phyloP scores from a whole-genome alignment of 192 early-diverging fungal species.

The Podila minutissima region DNA sequence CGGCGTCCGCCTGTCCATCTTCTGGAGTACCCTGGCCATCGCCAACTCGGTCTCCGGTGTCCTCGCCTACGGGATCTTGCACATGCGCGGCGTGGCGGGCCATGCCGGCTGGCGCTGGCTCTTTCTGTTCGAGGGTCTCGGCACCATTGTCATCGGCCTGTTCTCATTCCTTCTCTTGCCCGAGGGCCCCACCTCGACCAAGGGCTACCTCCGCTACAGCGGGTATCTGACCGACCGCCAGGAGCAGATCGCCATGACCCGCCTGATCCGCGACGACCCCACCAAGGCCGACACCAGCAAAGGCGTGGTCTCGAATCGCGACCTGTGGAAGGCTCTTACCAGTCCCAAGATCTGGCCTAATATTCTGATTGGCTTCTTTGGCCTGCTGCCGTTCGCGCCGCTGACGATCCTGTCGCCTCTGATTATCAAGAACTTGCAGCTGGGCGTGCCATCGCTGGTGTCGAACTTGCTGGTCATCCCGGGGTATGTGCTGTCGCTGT shows the following conservation, averaged over 20 bases:
- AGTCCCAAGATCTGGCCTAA: slow-evolving; percentile 50
- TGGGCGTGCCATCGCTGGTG: slow-evolving; percentile 42
- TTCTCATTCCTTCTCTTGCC: slow-evolving; percentile 65
- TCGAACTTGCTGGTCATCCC: slow-evolving; percentile 55
- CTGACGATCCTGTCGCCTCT: slow-evolving; percentile 47
- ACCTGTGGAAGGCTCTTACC: slow-evolving; percentile 32
- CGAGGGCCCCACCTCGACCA: slow-evolving; percentile 48
- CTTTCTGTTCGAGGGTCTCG: slow-evolving; percentile 68
- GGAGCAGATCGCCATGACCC: slow-evolving; percentile 64
- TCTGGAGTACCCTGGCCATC: slow-evolving; percentile 62
- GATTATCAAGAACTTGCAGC: slow-evolving; percentile 48
- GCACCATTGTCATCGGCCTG: slow-evolving; percentile 60
- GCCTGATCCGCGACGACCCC: slow-evolving; percentile 69
- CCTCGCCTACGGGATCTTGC: slow-evolving; percentile 66
- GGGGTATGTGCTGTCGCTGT: slow-evolving; percentile 41
- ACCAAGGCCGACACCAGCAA: slow-evolving; percentile 58
- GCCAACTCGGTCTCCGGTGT: slow-evolving; percentile 65
- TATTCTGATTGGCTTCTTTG: slow-evolving; percentile 53
- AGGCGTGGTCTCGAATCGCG: slow-evolving; percentile 27
- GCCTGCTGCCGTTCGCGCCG: slow-evolving; percentile 36
- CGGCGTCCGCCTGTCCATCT: slow-evolving; percentile 57
- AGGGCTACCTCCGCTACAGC: slow-evolving; percentile 27
- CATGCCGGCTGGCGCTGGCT: slow-evolving; percentile 74
- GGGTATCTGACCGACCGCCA: slow-evolving; percentile 63
- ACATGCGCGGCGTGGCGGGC: slow-evolving; percentile 60